Evolutionary conservation across 2,329 filamentous ascomycete genomes (phyloP).

Genomic region (Sporothrix euskadiensis): DNA sequence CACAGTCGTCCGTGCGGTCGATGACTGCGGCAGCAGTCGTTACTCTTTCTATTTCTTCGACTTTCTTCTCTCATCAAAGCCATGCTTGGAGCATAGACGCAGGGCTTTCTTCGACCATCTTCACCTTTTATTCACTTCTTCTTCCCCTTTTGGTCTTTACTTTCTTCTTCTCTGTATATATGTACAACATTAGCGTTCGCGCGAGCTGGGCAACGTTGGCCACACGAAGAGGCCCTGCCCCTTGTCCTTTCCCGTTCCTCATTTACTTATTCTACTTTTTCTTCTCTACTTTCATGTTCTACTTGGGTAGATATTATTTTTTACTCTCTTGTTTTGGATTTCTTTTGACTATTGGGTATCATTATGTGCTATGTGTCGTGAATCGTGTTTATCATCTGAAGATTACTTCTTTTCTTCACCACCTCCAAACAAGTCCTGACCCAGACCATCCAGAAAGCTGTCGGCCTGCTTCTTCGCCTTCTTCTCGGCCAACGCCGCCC

Average conservation of each 20-base stretch:
- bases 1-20: not conserved
- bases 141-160: not conserved
- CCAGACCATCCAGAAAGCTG: constrained; percentile 42
- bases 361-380: not conserved
- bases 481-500: constrained; percentile 56
- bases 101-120: not conserved
- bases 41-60: not conserved
- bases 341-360: not conserved
- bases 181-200: constrained; percentile 8
- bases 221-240: not conserved
- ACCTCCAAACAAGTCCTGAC: constrained; percentile 25
- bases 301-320: not conserved
- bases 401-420: not conserved
- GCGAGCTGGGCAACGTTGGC: constrained; percentile 6
- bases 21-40: too few relatives aligned
- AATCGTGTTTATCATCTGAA: not conserved
- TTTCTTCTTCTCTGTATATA: constrained; percentile 10
- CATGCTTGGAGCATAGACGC: constrained; percentile 6
- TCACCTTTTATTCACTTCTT: not conserved
- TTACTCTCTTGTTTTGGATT: not conserved
- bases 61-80: not conserved
- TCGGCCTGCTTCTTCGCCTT: constrained; percentile 43
- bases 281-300: not conserved
- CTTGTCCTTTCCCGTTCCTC: not conserved
- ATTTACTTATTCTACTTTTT: not conserved